phyloP scores from a whole-genome alignment of 176 grass and related monocot genomes.

The Triticum aestivum region IWGSC_CS_RefSeq_v2.1 NC_057806.1:599599905-599600404 shows the following conservation, averaged over 20 bases:
- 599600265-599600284: background rate
- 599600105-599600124: background rate
- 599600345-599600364: background rate
- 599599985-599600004: too few relatives aligned
- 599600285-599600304: background rate
- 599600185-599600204: background rate
- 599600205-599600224: background rate
- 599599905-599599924: conserved; percentile 6
- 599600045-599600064: background rate
- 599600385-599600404: background rate
- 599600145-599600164: background rate
- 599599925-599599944: conserved; percentile 76
- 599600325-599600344: background rate
- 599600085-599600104: background rate
- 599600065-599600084: background rate
- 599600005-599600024: background rate
- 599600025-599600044: background rate
- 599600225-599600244: background rate
- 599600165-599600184: background rate
- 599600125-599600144: background rate
- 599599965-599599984: conserved; percentile 52
- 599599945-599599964: conserved; percentile 97
- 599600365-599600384: background rate
- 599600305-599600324: background rate
- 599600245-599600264: background rate